phyloP scores from a whole-genome alignment of 2,329 filamentous ascomycete genomes.

The Sporothrix pallida region DNA sequence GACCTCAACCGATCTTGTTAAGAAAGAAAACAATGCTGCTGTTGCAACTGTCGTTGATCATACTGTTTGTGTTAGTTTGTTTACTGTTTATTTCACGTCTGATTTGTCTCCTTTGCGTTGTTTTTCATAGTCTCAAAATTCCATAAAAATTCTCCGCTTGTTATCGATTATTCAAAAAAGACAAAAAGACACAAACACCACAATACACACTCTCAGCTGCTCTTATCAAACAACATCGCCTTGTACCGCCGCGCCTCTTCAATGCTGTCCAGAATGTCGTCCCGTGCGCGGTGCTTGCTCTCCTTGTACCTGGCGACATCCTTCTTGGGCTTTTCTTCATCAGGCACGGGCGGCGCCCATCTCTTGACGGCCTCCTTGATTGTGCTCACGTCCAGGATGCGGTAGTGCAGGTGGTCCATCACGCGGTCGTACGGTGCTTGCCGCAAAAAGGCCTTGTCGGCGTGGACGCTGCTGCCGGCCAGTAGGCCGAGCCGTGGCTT shows the following conservation, averaged over 20 bases:
- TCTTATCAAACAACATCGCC: slow-evolving; percentile 47
- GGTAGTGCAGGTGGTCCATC: slow-evolving; percentile 80
- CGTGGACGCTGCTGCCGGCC: slow-evolving; percentile 92
- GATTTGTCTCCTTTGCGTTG: neutral
- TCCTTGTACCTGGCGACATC: slow-evolving; percentile 58
- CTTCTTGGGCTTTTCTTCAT: neutral
- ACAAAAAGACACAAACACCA: too few relatives aligned
- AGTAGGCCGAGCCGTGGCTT: slow-evolving; percentile 71
- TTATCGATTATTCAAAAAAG: neutral
- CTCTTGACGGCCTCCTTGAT: slow-evolving; percentile 88
- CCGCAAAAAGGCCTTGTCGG: slow-evolving; percentile 81
- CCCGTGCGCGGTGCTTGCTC: slow-evolving; percentile 78
- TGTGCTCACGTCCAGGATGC: slow-evolving; percentile 88
- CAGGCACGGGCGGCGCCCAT: slow-evolving; percentile 68
- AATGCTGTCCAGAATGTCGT: slow-evolving; percentile 95
- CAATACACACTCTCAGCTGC: neutral
- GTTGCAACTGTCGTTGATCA: neutral
- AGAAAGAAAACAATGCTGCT: neutral
- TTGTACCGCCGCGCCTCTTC: slow-evolving; percentile 86
- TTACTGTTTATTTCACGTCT: neutral
- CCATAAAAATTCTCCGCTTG: neutral
- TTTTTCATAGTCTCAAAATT: neutral
- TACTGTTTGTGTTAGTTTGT: neutral
- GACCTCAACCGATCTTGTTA: neutral
- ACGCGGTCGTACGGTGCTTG: slow-evolving; percentile 75